phyloP scores from a whole-genome alignment of 345 rosid genomes.

The Punica granatum region DNA sequence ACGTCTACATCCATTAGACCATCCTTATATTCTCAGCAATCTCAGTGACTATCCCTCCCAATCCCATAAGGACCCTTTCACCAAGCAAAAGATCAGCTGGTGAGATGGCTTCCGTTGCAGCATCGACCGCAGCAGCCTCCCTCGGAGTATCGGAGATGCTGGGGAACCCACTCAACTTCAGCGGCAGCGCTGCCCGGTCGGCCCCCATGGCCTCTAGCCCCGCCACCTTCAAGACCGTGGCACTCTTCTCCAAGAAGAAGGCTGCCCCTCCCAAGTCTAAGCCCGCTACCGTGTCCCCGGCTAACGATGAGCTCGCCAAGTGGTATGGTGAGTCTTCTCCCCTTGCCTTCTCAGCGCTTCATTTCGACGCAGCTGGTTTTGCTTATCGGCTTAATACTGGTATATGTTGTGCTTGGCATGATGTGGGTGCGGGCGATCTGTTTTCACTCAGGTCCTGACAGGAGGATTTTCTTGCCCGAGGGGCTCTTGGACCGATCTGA shows the following conservation, averaged over 20 bases:
- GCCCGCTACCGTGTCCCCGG: constrained; percentile 38
- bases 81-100: background rate
- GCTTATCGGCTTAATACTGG: background rate
- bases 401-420: too few relatives aligned
- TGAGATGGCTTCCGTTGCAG: constrained; percentile 47
- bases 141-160: constrained; percentile 80
- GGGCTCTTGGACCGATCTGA: constrained; percentile 94
- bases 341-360: background rate
- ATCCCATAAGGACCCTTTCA: background rate
- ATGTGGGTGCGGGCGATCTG: too few relatives aligned
- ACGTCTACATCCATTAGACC: constrained; percentile 51
- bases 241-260: constrained; percentile 81
- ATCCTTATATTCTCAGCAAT: constrained; percentile 34
- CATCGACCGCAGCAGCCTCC: constrained; percentile 59
- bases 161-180: constrained; percentile 61
- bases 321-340: constrained; percentile 70
- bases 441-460: constrained; percentile 65
- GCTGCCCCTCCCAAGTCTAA: constrained; percentile 57
- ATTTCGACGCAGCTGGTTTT: background rate
- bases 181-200: constrained; percentile 34
- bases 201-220: constrained; percentile 52
- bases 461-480: constrained; percentile 92
- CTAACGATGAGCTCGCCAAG: constrained; percentile 84
- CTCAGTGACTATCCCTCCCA: constrained; percentile 2
- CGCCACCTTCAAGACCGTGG: constrained; percentile 59